phyloP scores from a whole-genome alignment of 2,329 filamentous ascomycete genomes.

The Scolecobasidium constrictum region DNA sequence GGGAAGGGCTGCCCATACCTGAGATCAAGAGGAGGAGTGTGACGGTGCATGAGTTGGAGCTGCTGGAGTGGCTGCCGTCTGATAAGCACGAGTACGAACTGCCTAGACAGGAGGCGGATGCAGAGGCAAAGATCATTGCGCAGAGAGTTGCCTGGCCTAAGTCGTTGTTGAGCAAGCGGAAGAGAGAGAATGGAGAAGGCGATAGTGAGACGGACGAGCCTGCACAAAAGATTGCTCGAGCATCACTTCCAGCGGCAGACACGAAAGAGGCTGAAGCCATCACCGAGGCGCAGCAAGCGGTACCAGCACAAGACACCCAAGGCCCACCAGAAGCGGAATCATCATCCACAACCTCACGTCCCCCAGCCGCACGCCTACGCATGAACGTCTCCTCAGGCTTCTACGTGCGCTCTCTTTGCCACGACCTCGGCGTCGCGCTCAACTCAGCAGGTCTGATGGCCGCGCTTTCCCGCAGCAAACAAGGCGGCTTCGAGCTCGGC shows the following conservation, averaged over 20 bases:
- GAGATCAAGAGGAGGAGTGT: slow-evolving; percentile 71
- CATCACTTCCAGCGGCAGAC: neutral
- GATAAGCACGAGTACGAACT: slow-evolving; percentile 70
- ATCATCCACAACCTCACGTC: slow-evolving; percentile 11
- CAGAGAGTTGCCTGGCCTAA: slow-evolving; percentile 45
- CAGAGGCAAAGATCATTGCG: slow-evolving; percentile 64
- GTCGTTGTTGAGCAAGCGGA: slow-evolving; percentile 32
- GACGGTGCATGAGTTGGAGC: slow-evolving; percentile 63
- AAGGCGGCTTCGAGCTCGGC: slow-evolving; percentile 68
- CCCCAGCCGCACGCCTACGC: slow-evolving; percentile 59
- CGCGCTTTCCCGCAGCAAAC: slow-evolving; percentile 66
- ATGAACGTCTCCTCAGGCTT: slow-evolving; percentile 95
- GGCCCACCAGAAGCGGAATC: slow-evolving; percentile 4
- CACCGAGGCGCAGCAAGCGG: neutral
- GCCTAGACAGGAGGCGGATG: slow-evolving; percentile 68
- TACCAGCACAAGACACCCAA: neutral
- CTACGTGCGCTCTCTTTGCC: slow-evolving; percentile 88
- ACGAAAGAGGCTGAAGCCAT: neutral
- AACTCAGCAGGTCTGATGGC: slow-evolving; percentile 80
- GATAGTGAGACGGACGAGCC: slow-evolving; percentile 14
- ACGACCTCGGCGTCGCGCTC: slow-evolving; percentile 78
- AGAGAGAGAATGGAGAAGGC: slow-evolving; percentile 18
- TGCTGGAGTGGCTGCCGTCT: slow-evolving; percentile 75
- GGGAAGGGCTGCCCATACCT: slow-evolving; percentile 82
- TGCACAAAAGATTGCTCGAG: slow-evolving; percentile 18